Conservation (phyloP, 192 early-diverging fungal species). For the Gonapodya sp. region DNA sequence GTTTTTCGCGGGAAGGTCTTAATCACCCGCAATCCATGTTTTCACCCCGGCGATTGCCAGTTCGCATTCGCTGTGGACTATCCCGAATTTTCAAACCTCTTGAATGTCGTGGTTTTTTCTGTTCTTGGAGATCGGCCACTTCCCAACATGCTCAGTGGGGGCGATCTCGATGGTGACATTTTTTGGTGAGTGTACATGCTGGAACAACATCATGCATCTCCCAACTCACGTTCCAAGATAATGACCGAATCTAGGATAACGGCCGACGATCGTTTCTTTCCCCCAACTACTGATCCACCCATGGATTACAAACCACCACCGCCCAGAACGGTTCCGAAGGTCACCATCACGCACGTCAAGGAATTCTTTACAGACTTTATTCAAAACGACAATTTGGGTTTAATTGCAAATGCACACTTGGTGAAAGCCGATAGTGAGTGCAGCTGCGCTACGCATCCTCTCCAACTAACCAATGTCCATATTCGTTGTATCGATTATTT, state of each 20-base stretch:
- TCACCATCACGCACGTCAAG: constrained; percentile 35
- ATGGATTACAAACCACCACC: constrained; percentile 43
- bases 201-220: not conserved
- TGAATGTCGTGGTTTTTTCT: constrained; percentile 68
- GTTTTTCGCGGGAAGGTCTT: constrained; percentile 32
- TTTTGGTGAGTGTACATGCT: constrained; percentile 34
- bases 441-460: not conserved
- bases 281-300: constrained; percentile 16
- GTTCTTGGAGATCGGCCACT: constrained; percentile 53
- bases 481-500: no score
- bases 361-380: constrained; percentile 62
- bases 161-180: constrained; percentile 73
- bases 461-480: not conserved
- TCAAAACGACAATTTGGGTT: constrained; percentile 49
- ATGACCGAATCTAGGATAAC: constrained; percentile 18
- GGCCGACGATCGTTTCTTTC: not conserved
- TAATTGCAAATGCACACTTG: constrained; percentile 59
- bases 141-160: constrained; percentile 67
- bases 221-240: not conserved
- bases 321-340: constrained; percentile 20
- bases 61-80: constrained; percentile 47
- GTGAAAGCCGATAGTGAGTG: constrained; percentile 43
- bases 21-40: constrained; percentile 47
- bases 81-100: constrained; percentile 29
- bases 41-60: constrained; percentile 57